These are phyloP conservation scores for Wallacemonas sp. DNA, from an alignment of 208 protist genomes.

Conservation along the genomic window DNA sequence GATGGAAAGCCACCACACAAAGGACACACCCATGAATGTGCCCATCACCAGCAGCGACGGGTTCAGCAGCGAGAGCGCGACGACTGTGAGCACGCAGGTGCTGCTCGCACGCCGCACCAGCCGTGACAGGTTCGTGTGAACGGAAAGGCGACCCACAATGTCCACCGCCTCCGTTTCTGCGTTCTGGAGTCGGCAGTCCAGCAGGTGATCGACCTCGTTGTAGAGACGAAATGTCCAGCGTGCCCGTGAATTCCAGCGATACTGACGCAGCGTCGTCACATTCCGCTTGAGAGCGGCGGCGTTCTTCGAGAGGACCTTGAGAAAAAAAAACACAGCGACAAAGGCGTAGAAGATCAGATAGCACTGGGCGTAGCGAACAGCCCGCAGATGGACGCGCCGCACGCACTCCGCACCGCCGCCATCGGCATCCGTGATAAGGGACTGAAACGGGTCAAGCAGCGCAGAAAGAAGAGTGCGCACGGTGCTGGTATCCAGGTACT, in stretches of 20 bases:
- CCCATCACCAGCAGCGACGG: conserved; percentile 61
- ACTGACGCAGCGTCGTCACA: conserved; percentile 42
- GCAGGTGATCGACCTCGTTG: conserved; percentile 81
- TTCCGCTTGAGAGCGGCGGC: conserved; percentile 62
- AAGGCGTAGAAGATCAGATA: conserved; percentile 59
- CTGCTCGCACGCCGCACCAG: conserved; percentile 59
- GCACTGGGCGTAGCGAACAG: conserved; percentile 36
- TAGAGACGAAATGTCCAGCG: conserved; percentile 77
- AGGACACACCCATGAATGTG: conserved; percentile 40
- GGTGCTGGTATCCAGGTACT: conserved; percentile 33
- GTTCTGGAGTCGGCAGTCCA: conserved; percentile 42
- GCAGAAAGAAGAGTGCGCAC: conserved; percentile 42
- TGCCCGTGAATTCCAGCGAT: conserved; percentile 56
- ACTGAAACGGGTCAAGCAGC: conserved; percentile 73
- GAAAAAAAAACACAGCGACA: conserved; percentile 39
- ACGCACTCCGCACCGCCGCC: conserved; percentile 25
- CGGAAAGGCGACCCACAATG: conserved; percentile 50
- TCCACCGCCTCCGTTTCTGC: conserved; percentile 41
- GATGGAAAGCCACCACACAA: conserved; percentile 78
- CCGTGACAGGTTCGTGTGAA: conserved; percentile 39
- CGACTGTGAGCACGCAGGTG: conserved; percentile 47
- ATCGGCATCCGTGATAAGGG: conserved; percentile 37
- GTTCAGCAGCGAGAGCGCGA: conserved; percentile 69
- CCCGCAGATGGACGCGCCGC: background rate
- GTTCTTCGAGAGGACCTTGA: conserved; percentile 75